phyloP scores from a whole-genome alignment of 352 stramenopile species.

The Sclerospora graminicola region DNA sequence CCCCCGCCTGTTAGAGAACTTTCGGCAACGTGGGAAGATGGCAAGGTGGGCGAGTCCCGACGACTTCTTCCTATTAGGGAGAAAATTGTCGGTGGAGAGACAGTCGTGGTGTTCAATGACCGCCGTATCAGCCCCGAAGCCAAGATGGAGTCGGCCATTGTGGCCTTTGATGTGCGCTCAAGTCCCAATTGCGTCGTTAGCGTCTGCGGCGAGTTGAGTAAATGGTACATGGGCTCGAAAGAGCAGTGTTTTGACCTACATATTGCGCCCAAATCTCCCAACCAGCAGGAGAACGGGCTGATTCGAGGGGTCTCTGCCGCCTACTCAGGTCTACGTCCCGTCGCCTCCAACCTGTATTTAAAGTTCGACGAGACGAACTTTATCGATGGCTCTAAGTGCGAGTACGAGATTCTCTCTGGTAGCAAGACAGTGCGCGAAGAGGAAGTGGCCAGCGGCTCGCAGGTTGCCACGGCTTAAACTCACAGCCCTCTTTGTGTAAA shows the following conservation, averaged over 20 bases:
- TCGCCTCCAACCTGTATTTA: slow-evolving; percentile 60
- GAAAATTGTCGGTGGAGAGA: slow-evolving; percentile 51
- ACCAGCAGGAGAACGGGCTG: slow-evolving; percentile 43
- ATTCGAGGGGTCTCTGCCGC: slow-evolving; percentile 62
- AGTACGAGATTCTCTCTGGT: slow-evolving; percentile 60
- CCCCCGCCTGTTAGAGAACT: slow-evolving; percentile 29
- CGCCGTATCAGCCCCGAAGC: slow-evolving; percentile 16
- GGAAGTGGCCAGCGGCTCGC: slow-evolving; percentile 9
- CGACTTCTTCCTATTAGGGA: slow-evolving; percentile 25
- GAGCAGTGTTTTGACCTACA: slow-evolving; percentile 68
- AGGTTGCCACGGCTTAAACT: slow-evolving; percentile 9
- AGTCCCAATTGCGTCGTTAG: slow-evolving; percentile 65
- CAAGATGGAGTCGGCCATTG: slow-evolving; percentile 44
- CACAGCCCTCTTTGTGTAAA: slow-evolving; percentile 27
- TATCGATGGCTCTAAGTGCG: slow-evolving; percentile 50
- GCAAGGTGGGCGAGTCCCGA: slow-evolving; percentile 9
- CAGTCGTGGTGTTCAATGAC: slow-evolving; percentile 67
- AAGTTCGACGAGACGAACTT: slow-evolving; percentile 76
- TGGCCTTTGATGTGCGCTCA: slow-evolving; percentile 62
- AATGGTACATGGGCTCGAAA: slow-evolving; percentile 51
- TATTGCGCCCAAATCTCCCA: slow-evolving; percentile 49
- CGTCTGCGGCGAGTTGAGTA: slow-evolving; percentile 45
- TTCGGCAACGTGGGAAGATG: slow-evolving; percentile 22
- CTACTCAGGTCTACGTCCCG: slow-evolving; percentile 34
- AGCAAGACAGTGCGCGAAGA: slow-evolving; percentile 42